Evolutionary conservation across 805 yeast species (phyloP).

Genomic region (Grigorovia jiainica): DNA sequence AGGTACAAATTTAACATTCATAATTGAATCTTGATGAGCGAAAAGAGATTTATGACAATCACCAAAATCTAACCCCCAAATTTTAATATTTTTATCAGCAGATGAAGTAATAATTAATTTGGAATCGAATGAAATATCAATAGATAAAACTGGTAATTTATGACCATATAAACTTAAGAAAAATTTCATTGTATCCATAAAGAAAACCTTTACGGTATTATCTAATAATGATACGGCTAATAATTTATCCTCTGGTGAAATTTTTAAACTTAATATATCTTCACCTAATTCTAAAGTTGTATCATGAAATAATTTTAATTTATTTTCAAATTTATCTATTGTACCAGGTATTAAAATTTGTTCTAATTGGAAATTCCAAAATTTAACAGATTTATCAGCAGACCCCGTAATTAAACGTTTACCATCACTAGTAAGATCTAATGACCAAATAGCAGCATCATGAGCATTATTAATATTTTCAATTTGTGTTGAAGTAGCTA

Average conservation of each 20-base stretch:
- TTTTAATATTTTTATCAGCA: conserved; percentile 93
- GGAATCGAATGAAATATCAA: conserved; percentile 84
- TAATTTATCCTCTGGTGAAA: conserved; percentile 70
- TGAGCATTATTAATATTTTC: conserved; percentile 69
- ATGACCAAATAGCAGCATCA: conserved; percentile 78
- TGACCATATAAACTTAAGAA: conserved; percentile 90
- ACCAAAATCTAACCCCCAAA: conserved; percentile 98
- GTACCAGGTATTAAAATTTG: conserved; percentile 68
- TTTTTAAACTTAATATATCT: conserved; percentile 68
- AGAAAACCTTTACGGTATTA: conserved; percentile 92
- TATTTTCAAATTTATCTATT: conserved; percentile 34
- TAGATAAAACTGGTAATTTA: conserved; percentile 85
- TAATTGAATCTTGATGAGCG: conserved; percentile 93
- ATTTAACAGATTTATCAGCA: conserved; percentile 81
- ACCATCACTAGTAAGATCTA: conserved; percentile 83
- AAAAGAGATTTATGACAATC: conserved; percentile 96
- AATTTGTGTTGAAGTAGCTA: conserved; percentile 68
- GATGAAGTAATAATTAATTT: conserved; percentile 86
- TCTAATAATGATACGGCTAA: conserved; percentile 82
- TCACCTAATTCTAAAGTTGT: conserved; percentile 81
- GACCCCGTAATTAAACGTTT: conserved; percentile 82
- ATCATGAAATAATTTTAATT: conserved; percentile 56
- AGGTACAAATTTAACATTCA: conserved; percentile 78
- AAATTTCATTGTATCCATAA: conserved; percentile 76
- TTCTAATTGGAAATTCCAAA: conserved; percentile 75